A percentile compares a stretch with the other conserved stretches of the same genome.
phyloP scores from a whole-genome alignment of 129 eudicot species.

The Flaveria ramosissima region DNA sequence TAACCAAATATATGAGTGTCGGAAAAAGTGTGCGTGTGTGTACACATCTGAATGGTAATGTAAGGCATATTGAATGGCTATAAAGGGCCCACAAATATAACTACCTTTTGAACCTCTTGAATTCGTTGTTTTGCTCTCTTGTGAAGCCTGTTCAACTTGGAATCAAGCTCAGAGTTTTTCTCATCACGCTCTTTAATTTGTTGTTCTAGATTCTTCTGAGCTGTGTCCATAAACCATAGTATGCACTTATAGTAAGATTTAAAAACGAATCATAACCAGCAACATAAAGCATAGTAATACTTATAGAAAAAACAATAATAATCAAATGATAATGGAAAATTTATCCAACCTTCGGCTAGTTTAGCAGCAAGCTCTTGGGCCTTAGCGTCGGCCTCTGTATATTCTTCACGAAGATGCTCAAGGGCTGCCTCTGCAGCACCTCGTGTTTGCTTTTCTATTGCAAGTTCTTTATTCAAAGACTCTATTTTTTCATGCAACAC shows the following conservation, averaged over 20 bases:
- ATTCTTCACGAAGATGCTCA: slow-evolving; percentile 69
- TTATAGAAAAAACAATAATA: not conserved
- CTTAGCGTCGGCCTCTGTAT: slow-evolving; percentile 81
- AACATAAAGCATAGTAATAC: slow-evolving; percentile 17
- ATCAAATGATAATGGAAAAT: slow-evolving; percentile 8
- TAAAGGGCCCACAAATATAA: slow-evolving; percentile 31
- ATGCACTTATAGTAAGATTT: slow-evolving; percentile 29
- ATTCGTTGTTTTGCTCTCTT: slow-evolving; percentile 99
- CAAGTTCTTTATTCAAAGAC: slow-evolving; percentile 63
- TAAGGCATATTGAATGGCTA: slow-evolving; percentile 13
- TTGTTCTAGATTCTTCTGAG: slow-evolving; percentile 78
- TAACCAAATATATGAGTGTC: not conserved
- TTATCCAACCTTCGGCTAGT: slow-evolving; percentile 82
- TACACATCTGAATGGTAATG: slow-evolving; percentile 18
- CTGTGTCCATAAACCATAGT: slow-evolving; percentile 49
- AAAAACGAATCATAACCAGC: not conserved
- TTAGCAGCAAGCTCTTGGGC: slow-evolving; percentile 80
- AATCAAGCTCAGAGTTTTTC: slow-evolving; percentile 85
- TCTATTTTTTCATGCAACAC: slow-evolving; percentile 59
- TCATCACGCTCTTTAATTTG: slow-evolving; percentile 94
- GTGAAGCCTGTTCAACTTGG: slow-evolving; percentile 95
- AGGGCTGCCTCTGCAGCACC: slow-evolving; percentile 95
- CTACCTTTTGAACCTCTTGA: slow-evolving; percentile 98
- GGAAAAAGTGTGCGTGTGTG: not conserved
- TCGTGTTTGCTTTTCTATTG: slow-evolving; percentile 81